Evolutionary conservation across 176 grass and related monocot species (phyloP).

Genomic region (Ampelocalamus luodianensis): DNA sequence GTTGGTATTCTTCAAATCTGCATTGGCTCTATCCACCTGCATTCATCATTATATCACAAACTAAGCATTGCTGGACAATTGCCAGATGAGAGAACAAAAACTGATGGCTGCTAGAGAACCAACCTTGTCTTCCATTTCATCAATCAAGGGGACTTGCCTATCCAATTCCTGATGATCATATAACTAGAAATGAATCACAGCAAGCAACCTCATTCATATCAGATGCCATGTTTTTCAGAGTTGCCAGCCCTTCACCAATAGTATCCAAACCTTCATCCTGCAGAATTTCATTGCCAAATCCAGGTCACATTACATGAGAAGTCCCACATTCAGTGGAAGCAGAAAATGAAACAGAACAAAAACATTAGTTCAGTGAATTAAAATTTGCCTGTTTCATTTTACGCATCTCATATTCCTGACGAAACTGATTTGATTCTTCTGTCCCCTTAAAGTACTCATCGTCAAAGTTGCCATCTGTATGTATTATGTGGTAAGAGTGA

Average conservation of each 20-base stretch:
- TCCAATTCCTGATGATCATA: conserved; percentile 76
- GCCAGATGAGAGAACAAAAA: background rate
- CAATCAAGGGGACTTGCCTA: conserved; percentile 96
- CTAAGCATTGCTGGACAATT: background rate
- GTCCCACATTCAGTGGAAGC: background rate
- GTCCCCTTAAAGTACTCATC: conserved; percentile 87
- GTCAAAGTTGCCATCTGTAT: conserved; percentile 83
- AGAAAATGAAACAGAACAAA: background rate
- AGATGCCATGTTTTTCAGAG: conserved; percentile 89
- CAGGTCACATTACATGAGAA: background rate
- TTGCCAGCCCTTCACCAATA: conserved; percentile 90
- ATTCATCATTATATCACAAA: background rate
- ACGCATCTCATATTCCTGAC: conserved; percentile 91
- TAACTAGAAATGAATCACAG: conserved; percentile 29
- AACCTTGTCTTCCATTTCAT: conserved; percentile 98
- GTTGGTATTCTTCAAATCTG: conserved; percentile 84
- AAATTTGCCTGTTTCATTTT: conserved; percentile 74
- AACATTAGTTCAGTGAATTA: background rate
- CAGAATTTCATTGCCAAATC: conserved; percentile 2
- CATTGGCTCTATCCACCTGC: conserved; percentile 78
- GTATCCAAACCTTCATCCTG: conserved; percentile 93
- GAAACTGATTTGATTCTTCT: conserved; percentile 82
- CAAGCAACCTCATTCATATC: conserved; percentile 90
- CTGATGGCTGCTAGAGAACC: background rate
- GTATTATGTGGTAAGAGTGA: conserved; percentile 4